These are phyloP conservation scores for Skeletonema marinoi DNA, from an alignment of 108 stramenopile species.

Conservation along the genomic window DNA sequence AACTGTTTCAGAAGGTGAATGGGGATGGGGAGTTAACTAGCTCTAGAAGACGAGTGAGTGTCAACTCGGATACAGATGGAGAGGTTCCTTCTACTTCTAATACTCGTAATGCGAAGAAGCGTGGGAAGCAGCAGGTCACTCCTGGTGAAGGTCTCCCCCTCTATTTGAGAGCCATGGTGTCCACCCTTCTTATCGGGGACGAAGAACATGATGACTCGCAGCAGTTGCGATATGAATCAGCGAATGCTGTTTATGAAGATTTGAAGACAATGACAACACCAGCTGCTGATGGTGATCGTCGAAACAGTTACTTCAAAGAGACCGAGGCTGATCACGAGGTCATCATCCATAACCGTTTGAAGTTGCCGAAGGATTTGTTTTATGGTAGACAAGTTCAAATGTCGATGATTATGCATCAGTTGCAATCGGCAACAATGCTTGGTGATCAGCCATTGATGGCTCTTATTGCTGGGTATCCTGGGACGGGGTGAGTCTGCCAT, in stretches of 20 bases:
- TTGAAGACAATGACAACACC: slow-evolving; percentile 16
- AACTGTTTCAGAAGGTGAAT: slow-evolving; percentile 11
- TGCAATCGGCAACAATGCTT: slow-evolving; percentile 4
- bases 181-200: slow-evolving; percentile 5
- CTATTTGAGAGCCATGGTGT: slow-evolving; percentile 25
- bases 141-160: slow-evolving; percentile 19
- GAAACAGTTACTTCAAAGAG: slow-evolving; percentile 1
- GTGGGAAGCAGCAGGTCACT: background rate
- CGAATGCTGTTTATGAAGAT: slow-evolving; percentile 21
- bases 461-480: slow-evolving; percentile 25
- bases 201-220: slow-evolving; percentile 1
- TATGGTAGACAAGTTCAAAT: slow-evolving; percentile 33
- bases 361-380: slow-evolving; percentile 10
- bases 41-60: no score
- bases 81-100: background rate
- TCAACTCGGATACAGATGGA: background rate
- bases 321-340: background rate
- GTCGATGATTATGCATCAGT: slow-evolving; percentile 24
- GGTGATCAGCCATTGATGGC: slow-evolving; percentile 30
- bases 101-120: background rate
- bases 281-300: background rate
- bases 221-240: slow-evolving; percentile 10
- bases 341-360: background rate
- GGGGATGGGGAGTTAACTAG: background rate
- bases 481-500: slow-evolving; percentile 15